Evolutionary conservation across 2,329 filamentous ascomycete genomes (phyloP), one percentile per base, ranked within the genome.

Genomic region (Diaporthe australafricana): DNA sequence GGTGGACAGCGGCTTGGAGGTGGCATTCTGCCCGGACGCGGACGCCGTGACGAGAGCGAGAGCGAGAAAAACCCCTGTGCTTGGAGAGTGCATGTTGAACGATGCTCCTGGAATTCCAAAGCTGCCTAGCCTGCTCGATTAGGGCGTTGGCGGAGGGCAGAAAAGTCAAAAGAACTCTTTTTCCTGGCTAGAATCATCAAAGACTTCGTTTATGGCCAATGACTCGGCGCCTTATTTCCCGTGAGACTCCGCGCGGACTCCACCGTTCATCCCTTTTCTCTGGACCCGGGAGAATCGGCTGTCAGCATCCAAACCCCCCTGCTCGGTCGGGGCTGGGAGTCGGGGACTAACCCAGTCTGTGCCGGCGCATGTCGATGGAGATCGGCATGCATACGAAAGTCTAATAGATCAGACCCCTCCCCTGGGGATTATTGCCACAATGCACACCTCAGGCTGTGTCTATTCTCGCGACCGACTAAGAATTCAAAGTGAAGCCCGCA

Each of bases 1-100:
- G 27, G 72, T 73, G 2, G 72, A 73, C 30, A 62, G 57, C 56
- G 68, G 57, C 50, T 42, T 35, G 4, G 42, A 25, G 60, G 60
- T 63, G 32, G 42, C 30, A 48, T 63, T 48, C 40, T 48, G 60
- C 11, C 22, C 57, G 5, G 57, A 47, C 1, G 40, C 27, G 27
- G 25, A 22, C 27, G 40, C 42, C 27, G 60, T 7, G 42, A 25
- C 25, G 27, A 27, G 40, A 27, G 27, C 17, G 16, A 62, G 60
- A 27, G 56, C 42, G 56, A 63, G 27, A 27, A 63, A 25, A 9
- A 63, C n/a, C 42, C 27, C 42, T 63, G 42, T 22, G 20, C 60
- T 22, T 48, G 60, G 27, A 27, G 60, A 63, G n/a, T 20, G 27
- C 42, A 63, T 63, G 14, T 48, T 7, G 42, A 42, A 63, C 20